Conservation (phyloP, 306 rosid species). For the Trifolium dubium region DNA sequence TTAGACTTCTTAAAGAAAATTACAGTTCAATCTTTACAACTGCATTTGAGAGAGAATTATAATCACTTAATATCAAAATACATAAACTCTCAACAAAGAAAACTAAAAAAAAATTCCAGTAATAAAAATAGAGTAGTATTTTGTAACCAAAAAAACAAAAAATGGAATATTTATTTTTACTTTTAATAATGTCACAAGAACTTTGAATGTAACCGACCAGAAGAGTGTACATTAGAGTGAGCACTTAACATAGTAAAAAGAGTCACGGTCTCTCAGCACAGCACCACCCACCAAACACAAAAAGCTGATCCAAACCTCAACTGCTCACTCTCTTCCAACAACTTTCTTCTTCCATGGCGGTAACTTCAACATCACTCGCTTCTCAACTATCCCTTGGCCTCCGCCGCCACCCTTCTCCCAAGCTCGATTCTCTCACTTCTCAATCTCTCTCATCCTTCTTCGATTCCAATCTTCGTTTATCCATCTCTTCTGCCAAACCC, state of each 20-base stretch:
- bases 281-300: slow-evolving; percentile 40
- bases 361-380: slow-evolving; percentile 75
- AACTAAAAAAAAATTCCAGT: no score
- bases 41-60: no score
- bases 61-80: no score
- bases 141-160: no score
- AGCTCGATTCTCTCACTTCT: slow-evolving; percentile 52
- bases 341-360: slow-evolving; percentile 60
- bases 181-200: no score
- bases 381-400: slow-evolving; percentile 75
- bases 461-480: slow-evolving; percentile 66
- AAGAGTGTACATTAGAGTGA: no score
- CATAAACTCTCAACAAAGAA: no score
- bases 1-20: no score
- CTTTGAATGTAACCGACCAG: no score
- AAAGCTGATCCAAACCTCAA: slow-evolving; percentile 39
- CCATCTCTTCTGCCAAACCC: slow-evolving; percentile 61
- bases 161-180: no score
- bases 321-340: background rate
- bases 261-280: background rate
- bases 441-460: slow-evolving; percentile 47
- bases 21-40: no score
- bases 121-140: no score
- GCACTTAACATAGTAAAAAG: slow-evolving; percentile 15
- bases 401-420: slow-evolving; percentile 57